These are phyloP conservation scores for Trichosporon sp. DNA, from an alignment of 1,284 basidiomycete species.

Conservation along the genomic window DNA sequence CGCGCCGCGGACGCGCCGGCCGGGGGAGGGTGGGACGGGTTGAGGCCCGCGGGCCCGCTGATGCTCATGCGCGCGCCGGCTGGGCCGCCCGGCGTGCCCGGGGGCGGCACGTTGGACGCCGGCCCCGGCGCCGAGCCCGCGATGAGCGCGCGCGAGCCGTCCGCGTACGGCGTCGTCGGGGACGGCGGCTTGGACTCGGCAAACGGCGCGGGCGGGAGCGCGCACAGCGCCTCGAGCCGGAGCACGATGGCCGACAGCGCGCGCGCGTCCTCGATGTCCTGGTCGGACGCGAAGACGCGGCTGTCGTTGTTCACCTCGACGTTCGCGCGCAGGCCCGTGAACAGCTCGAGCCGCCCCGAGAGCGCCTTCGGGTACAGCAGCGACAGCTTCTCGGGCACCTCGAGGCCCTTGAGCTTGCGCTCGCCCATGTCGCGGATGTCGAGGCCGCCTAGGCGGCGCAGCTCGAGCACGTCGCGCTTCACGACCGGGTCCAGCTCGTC, in stretches of 20 bases:
- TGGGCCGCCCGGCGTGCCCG: not conserved
- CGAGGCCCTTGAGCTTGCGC: slow-evolving; percentile 87
- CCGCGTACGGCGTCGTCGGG: not conserved
- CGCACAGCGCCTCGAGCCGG: slow-evolving; percentile 75
- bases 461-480: slow-evolving; percentile 47
- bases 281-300: slow-evolving; percentile 57
- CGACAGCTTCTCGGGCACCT: slow-evolving; percentile 80
- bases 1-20: not conserved
- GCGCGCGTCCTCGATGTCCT: slow-evolving; percentile 71
- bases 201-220: slow-evolving; percentile 50
- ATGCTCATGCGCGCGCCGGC: slow-evolving; percentile 11
- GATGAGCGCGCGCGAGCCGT: not conserved
- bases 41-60: not conserved
- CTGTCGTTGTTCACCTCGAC: slow-evolving; percentile 50
- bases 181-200: not conserved
- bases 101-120: too few relatives aligned
- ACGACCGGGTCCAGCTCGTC: slow-evolving; percentile 45
- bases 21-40: not conserved
- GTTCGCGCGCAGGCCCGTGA: slow-evolving; percentile 52
- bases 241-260: slow-evolving; percentile 71
- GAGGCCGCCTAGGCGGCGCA: slow-evolving; percentile 65
- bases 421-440: slow-evolving; percentile 75
- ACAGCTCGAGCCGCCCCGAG: slow-evolving; percentile 64
- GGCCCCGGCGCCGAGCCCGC: not conserved
- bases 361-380: slow-evolving; percentile 76